Conservation (phyloP, 495 filamentous ascomycete genomes). For the Lophium mytilinum region DNA sequence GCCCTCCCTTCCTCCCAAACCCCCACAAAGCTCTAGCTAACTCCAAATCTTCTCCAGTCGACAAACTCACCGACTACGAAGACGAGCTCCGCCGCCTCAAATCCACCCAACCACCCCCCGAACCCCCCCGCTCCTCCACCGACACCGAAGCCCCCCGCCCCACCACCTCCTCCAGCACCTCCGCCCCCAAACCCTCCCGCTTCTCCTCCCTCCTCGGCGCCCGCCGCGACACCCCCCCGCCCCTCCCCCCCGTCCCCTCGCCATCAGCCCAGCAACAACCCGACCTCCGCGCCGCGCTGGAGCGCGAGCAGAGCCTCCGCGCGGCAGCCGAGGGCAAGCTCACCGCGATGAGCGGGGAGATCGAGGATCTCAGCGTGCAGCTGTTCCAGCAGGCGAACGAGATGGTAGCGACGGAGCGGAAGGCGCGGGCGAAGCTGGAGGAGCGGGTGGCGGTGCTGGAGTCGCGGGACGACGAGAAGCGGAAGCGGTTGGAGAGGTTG, state of each 20-base stretch:
- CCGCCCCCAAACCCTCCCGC: constrained; percentile 36
- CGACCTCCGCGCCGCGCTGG: constrained; percentile 62
- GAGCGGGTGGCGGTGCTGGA: constrained; percentile 60
- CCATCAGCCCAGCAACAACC: constrained; percentile 26
- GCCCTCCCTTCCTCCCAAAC: constrained; percentile 24
- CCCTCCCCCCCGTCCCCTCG: constrained; percentile 24
- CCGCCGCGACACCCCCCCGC: constrained; percentile 15
- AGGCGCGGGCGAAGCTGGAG: constrained; percentile 70
- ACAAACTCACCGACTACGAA: constrained; percentile 91
- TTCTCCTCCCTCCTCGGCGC: constrained; percentile 40
- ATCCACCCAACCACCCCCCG: constrained; percentile 29
- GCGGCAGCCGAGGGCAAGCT: constrained; percentile 67
- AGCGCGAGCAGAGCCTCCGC: constrained; percentile 62
- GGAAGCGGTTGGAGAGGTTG: constrained; percentile 66
- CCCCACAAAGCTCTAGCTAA: neutral
- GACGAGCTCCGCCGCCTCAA: constrained; percentile 69
- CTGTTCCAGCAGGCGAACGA: constrained; percentile 93
- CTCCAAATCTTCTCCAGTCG: constrained; percentile 36
- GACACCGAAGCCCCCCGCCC: constrained; percentile 6
- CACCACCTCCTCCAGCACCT: constrained; percentile 31
- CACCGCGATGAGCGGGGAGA: constrained; percentile 61
- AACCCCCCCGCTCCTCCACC: neutral
- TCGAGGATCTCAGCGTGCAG: constrained; percentile 80
- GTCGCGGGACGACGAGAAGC: constrained; percentile 60
- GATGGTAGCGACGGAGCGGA: constrained; percentile 89